Evolutionary conservation across 2,329 filamentous ascomycete species (phyloP), one percentile per base, ranked within the genome.

Genomic region (Claviceps pazoutovae): DNA sequence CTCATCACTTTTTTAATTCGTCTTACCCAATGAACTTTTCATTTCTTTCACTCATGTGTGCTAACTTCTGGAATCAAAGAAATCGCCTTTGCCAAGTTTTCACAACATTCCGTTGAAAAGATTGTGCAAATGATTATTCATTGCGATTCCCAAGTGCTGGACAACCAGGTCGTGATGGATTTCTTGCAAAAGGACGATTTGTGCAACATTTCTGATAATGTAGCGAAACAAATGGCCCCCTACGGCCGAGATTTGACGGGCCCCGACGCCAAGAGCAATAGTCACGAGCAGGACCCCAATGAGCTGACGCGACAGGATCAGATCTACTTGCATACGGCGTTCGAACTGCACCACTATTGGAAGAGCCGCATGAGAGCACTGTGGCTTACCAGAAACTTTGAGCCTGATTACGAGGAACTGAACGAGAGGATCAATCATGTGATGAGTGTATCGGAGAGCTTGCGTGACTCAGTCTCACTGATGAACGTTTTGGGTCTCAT

Each of bases 221-320:
- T 85, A 1, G 76, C 84, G 45, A 98, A 97, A 68, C 77, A 87
- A 53, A 87, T 98, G 83, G 90, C 88, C 3, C 89, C 91, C 0
- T 98, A 97, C 67, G 90, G 87, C 68, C 94, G 88, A 64, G 93
- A 98, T 69, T 95, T 90, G 88, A 95, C 89, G 5, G 89, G 88
- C 1, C 85, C 89, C 1, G 85, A 91, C 63, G 88, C 89, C 23
- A 76, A 80, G 55, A 84, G 80, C 54, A 84, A 88, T 50, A 78
- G 76, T 56, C 82, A 91, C 51, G 93, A 98, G 65, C 80, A 85
- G 62, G 90, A 97, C 67, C 91, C 91, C 1, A 69, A 67, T 5
- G 93, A 98, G 63, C 80, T 98, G 50, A 96, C 91, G 2, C 78
- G 90, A 56, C 89, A 97, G 67, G 93, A 98, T 70, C 91, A 97